Evolutionary conservation across 345 rosid genomes (phyloP).

Genomic region (Eutrema japonicum): DNA sequence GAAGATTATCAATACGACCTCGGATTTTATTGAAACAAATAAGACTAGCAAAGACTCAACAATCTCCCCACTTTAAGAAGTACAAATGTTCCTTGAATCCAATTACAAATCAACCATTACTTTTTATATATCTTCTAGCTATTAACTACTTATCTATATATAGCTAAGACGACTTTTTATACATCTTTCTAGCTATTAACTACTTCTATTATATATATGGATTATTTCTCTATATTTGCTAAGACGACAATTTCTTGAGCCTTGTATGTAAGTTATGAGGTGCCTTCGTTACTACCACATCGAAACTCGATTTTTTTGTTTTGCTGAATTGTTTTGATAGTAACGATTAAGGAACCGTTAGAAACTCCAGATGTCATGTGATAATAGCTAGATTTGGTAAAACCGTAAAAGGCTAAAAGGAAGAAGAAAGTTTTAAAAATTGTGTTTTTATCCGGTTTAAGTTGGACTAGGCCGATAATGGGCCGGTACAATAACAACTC

Average conservation of each 20-base stretch:
- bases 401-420: too few species aligned
- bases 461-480: slow-evolving; percentile 3
- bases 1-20: slow-evolving; percentile 30
- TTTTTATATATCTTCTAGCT: not conserved
- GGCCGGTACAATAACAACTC: not conserved
- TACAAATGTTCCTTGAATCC: slow-evolving; percentile 31
- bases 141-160: not conserved
- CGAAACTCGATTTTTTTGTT: too few species aligned
- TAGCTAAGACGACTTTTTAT: slow-evolving; percentile 3
- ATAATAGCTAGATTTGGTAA: too few species aligned
- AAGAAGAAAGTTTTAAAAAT: too few species aligned
- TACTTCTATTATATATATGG: not conserved
- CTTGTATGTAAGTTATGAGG: slow-evolving; percentile 6
- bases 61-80: slow-evolving; percentile 31
- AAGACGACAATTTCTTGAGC: slow-evolving; percentile 15
- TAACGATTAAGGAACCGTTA: too few species aligned
- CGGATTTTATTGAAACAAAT: slow-evolving; percentile 33
- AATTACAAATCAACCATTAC: not conserved
- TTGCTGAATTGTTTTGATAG: too few species aligned
- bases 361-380: too few species aligned
- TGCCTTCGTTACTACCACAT: slow-evolving; percentile 1
- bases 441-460: not conserved
- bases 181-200: not conserved
- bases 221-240: not conserved
- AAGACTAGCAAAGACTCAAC: slow-evolving; percentile 39